These are phyloP conservation scores for Linanthus parryae DNA, from an alignment of 148 eudicot species.

Conservation along the genomic window DNA sequence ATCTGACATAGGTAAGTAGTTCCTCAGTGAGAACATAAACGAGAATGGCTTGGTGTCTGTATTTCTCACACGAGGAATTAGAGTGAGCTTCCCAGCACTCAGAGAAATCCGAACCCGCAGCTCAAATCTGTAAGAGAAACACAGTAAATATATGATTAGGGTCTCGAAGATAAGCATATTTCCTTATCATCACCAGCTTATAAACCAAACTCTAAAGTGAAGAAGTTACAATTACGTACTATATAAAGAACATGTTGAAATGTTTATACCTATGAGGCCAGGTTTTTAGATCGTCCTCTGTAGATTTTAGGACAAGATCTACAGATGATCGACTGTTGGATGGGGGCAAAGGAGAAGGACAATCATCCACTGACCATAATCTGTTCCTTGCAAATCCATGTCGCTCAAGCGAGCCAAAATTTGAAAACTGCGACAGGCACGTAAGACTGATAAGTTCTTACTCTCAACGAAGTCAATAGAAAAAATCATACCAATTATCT, in stretches of 20 bases:
- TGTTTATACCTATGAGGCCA: slow-evolving; percentile 64
- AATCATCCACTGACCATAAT: slow-evolving; percentile 59
- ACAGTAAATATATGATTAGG: not conserved
- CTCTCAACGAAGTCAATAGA: not conserved
- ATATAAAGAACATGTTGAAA: not conserved
- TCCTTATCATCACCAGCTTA: too few relatives aligned
- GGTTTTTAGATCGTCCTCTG: slow-evolving; percentile 63
- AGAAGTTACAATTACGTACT: too few relatives aligned
- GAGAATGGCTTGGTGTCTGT: slow-evolving; percentile 63
- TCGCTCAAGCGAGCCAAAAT: slow-evolving; percentile 73
- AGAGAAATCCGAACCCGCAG: slow-evolving; percentile 61
- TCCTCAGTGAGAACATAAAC: slow-evolving; percentile 65
- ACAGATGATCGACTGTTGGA: slow-evolving; percentile 52
- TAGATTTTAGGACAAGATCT: slow-evolving; percentile 59
- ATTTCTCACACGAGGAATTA: slow-evolving; percentile 80
- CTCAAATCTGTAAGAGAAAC: slow-evolving; percentile 54
- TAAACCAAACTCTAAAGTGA: too few relatives aligned
- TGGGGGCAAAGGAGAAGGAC: slow-evolving; percentile 63
- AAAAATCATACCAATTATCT: not conserved
- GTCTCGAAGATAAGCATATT: too few relatives aligned
- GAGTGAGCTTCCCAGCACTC: slow-evolving; percentile 60
- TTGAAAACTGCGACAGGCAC: slow-evolving; percentile 47
- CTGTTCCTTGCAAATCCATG: slow-evolving; percentile 88
- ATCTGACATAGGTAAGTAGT: slow-evolving; percentile 64
- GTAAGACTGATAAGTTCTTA: slow-evolving; percentile 15